Evolutionary conservation across 257 asterid species (phyloP).

Genomic region (Nicotiana obtusifolia): DNA sequence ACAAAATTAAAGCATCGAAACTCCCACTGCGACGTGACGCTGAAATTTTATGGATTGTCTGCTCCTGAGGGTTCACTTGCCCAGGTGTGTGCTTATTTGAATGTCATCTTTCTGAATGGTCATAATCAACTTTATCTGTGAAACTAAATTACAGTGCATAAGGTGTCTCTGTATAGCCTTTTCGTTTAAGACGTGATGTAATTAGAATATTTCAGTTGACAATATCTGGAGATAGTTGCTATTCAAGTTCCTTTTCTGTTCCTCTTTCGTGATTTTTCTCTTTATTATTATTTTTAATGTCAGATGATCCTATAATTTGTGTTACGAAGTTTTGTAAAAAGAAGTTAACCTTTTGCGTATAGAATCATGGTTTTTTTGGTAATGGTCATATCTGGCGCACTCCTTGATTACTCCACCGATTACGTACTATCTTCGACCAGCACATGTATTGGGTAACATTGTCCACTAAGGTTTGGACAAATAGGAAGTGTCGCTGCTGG

Average conservation of each 20-base stretch:
- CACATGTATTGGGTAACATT: not conserved
- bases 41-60: conserved; percentile 85
- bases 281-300: not conserved
- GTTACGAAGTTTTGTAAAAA: not conserved
- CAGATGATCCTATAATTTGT: not conserved
- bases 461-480: not conserved
- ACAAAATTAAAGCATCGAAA: conserved; percentile 79
- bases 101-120: not conserved
- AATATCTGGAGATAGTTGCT: not conserved
- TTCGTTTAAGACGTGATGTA: not conserved
- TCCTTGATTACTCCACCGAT: not conserved
- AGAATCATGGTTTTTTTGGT: not conserved
- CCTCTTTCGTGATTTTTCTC: not conserved
- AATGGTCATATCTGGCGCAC: not conserved
- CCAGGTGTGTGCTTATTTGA: conserved; percentile 54
- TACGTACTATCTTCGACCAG: not conserved
- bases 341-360: not conserved
- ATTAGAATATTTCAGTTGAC: not conserved
- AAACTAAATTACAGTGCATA: not conserved
- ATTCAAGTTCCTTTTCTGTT: not conserved
- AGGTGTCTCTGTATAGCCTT: not conserved
- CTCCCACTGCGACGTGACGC: conserved; percentile 71
- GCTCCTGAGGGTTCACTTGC: conserved; percentile 99
- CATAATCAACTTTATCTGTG: not conserved
- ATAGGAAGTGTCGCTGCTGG: not conserved